Evolutionary conservation across 345 rosid genomes (phyloP).

Genomic region (Corymbia maculata): DNA sequence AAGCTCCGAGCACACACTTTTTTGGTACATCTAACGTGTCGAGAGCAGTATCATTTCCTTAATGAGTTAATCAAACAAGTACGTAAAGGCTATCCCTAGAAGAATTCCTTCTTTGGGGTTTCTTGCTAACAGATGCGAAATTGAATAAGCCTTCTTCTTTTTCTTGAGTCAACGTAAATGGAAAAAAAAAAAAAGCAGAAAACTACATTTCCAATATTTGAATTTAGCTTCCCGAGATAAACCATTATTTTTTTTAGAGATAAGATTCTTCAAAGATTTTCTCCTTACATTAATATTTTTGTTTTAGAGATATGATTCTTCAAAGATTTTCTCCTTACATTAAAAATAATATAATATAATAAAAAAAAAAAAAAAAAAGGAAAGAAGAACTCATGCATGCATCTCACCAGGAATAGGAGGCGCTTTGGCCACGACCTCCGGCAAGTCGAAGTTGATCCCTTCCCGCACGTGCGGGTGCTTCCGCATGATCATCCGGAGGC

Average conservation of each 20-base stretch:
- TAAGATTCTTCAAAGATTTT: background rate
- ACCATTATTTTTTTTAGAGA: background rate
- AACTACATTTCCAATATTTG: background rate
- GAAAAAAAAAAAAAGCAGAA: background rate
- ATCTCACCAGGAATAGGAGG: constrained; percentile 56
- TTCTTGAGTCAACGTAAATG: background rate
- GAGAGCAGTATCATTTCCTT: background rate
- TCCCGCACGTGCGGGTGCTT: constrained; percentile 34
- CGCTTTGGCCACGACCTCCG: constrained; percentile 76
- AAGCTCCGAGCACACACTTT: background rate
- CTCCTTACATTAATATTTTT: too few species aligned
- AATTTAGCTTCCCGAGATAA: background rate
- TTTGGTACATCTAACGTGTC: background rate
- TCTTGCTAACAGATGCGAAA: background rate
- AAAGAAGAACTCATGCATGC: background rate
- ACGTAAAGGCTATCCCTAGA: background rate
- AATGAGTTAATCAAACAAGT: background rate
- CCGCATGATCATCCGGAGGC: constrained; percentile 66
- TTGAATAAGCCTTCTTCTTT: background rate
- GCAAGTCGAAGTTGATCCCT: constrained; percentile 83
- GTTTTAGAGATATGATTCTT: background rate
- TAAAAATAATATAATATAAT: too few species aligned
- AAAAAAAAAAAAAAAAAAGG: background rate
- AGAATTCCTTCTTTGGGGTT: background rate
- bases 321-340: background rate